Percentiles rank a stretch among this genome's conserved stretches.
Conservation (phyloP, 2,329 filamentous ascomycete species). For the Pestalotiopsis sp. region DNA sequence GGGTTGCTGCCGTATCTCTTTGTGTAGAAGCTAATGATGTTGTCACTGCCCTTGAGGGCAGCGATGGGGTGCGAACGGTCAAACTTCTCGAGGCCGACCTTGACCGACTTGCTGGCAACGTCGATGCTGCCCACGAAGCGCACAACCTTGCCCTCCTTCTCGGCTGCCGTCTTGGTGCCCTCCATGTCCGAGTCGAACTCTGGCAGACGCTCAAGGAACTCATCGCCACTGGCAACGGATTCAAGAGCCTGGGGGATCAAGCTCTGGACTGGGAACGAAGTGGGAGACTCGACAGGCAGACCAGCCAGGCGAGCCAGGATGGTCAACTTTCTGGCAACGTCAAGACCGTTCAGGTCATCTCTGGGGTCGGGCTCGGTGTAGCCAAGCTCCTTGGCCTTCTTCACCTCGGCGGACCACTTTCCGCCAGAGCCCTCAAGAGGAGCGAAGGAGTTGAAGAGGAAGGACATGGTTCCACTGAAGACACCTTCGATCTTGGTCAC, state of each 20-base stretch:
- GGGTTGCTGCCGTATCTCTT: conserved; percentile 90
- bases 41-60: conserved; percentile 93
- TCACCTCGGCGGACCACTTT: conserved; percentile 88
- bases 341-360: conserved; percentile 83
- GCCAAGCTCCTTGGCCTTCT: conserved; percentile 86
- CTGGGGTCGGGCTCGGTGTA: conserved; percentile 89
- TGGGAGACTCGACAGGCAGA: conserved; percentile 77
- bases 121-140: conserved; percentile 94
- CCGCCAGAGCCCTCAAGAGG: conserved; percentile 74
- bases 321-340: conserved; percentile 93
- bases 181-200: conserved; percentile 92
- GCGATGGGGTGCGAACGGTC: conserved; percentile 90
- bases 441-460: conserved; percentile 96
- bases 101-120: conserved; percentile 75
- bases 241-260: conserved; percentile 89
- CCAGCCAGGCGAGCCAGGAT: conserved; percentile 88
- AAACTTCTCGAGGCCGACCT: conserved; percentile 89
- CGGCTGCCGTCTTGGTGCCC: conserved; percentile 78
- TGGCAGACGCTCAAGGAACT: conserved; percentile 80
- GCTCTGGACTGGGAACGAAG: conserved; percentile 89
- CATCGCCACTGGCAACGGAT: conserved; percentile 71
- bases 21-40: conserved; percentile 98
- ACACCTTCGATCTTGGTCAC: conserved; percentile 94
- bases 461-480: conserved; percentile 96
- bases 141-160: conserved; percentile 86